Evolutionary conservation across 306 rosid genomes (phyloP).

Genomic region (Cicer bijugum): DNA sequence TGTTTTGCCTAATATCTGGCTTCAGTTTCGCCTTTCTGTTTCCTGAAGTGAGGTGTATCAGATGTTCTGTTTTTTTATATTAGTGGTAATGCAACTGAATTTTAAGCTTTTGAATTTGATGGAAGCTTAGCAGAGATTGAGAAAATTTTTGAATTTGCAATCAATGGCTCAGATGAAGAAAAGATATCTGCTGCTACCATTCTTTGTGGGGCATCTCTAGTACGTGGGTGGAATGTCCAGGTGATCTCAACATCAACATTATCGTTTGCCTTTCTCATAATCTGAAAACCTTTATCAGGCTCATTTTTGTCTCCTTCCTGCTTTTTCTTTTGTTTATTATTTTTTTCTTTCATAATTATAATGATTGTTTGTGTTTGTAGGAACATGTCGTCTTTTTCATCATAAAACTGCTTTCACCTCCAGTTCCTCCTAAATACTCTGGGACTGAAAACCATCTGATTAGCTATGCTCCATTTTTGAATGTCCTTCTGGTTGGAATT

Average conservation of each 20-base stretch:
- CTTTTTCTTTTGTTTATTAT: background rate
- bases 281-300: slow-evolving; percentile 21
- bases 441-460: slow-evolving; percentile 79
- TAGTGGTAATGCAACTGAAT: slow-evolving; percentile 81
- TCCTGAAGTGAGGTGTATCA: slow-evolving; percentile 69
- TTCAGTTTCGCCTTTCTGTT: slow-evolving; percentile 53
- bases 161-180: slow-evolving; percentile 82
- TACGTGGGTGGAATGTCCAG: slow-evolving; percentile 98
- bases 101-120: slow-evolving; percentile 91
- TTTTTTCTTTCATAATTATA: slow-evolving; percentile 33
- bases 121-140: slow-evolving; percentile 98
- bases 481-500: slow-evolving; percentile 82
- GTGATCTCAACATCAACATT: slow-evolving; percentile 49
- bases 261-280: slow-evolving; percentile 19
- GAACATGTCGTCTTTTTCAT: slow-evolving; percentile 82
- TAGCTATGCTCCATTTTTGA: slow-evolving; percentile 78
- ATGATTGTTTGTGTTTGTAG: slow-evolving; percentile 56
- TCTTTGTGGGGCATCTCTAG: slow-evolving; percentile 92
- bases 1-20: slow-evolving; percentile 42
- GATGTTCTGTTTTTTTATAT: slow-evolving; percentile 79
- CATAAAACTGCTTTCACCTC: slow-evolving; percentile 77
- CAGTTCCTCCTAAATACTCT: slow-evolving; percentile 65
- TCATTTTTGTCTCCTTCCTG: slow-evolving; percentile 27
- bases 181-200: slow-evolving; percentile 90
- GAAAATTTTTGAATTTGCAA: slow-evolving; percentile 81